Percentiles rank a stretch among this genome's conserved stretches.
phyloP scores from a whole-genome alignment of 768 basidiomycete genomes.

The Cystoderma amianthinum region DNA sequence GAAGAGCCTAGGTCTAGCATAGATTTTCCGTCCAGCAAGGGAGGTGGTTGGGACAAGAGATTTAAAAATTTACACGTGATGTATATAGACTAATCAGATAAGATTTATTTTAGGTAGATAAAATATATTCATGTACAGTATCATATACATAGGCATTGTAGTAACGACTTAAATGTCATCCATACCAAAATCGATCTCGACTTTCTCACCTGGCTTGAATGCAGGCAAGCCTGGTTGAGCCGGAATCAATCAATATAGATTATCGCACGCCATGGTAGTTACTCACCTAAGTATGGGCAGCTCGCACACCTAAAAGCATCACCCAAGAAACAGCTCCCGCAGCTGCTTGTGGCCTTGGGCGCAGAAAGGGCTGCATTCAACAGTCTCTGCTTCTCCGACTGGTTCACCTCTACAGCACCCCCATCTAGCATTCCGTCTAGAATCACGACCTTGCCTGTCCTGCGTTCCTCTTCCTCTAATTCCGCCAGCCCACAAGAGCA shows the following conservation, averaged over 20 bases:
- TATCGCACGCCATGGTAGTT: slow-evolving; percentile 1
- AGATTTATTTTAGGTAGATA: not conserved
- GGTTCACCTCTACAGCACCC: slow-evolving; percentile 47
- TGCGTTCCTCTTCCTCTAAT: slow-evolving; percentile 78
- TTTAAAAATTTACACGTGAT: too few relatives aligned
- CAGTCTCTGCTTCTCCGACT: slow-evolving; percentile 60
- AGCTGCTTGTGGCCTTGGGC: slow-evolving; percentile 90
- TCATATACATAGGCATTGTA: not conserved
- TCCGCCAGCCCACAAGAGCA: slow-evolving; percentile 97
- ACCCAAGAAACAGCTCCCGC: slow-evolving; percentile 95
- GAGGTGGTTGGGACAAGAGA: too few relatives aligned
- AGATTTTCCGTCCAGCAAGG: too few relatives aligned
- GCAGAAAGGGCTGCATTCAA: slow-evolving; percentile 61
- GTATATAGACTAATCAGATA: not conserved
- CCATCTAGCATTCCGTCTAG: slow-evolving; percentile 60
- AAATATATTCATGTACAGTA: not conserved
- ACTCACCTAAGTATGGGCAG: slow-evolving; percentile 93
- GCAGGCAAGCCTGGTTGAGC: slow-evolving; percentile 78
- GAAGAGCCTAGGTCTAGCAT: too few relatives aligned
- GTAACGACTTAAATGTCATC: slow-evolving; percentile 69
- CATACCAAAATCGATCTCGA: slow-evolving; percentile 83
- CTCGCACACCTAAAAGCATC: slow-evolving; percentile 96
- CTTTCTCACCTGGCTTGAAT: slow-evolving; percentile 98
- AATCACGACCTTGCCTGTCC: slow-evolving; percentile 54
- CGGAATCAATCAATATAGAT: slow-evolving; percentile 2